Percentiles rank a stretch among this genome's conserved stretches.
Conservation (phyloP, 2,329 filamentous ascomycete species). For the Arthrobotrys conoides region DNA sequence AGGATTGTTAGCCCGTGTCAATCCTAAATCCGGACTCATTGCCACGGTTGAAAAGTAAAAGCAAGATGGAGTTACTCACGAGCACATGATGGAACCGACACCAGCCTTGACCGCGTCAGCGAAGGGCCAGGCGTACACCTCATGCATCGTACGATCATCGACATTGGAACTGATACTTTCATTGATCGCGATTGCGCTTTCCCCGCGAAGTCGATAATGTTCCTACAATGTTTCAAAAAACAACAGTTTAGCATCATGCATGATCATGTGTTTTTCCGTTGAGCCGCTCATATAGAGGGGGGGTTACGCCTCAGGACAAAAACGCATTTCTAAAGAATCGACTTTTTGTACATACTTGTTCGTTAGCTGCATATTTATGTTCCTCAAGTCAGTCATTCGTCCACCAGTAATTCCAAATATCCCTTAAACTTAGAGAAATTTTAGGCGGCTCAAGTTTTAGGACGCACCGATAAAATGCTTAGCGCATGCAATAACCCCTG, state of each 20-base stretch:
- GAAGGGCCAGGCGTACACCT: constrained; percentile 84
- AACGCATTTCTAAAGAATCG: constrained; percentile 47
- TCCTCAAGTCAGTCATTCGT: constrained; percentile 44
- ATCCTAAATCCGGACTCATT: constrained; percentile 51
- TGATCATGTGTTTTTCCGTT: constrained; percentile 25
- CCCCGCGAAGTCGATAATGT: constrained; percentile 55
- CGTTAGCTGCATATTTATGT: constrained; percentile 57
- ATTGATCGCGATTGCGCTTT: constrained; percentile 67
- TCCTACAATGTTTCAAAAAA: constrained; percentile 65
- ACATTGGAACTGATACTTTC: constrained; percentile 74
- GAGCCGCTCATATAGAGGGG: constrained; percentile 21
- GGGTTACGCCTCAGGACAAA: constrained; percentile 47
- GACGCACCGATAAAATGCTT: constrained; percentile 72
- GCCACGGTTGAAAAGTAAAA: constrained; percentile 33
- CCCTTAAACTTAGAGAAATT: constrained; percentile 17
- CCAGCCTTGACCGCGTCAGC: constrained; percentile 79
- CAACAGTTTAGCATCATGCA: constrained; percentile 24
- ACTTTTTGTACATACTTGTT: constrained; percentile 61
- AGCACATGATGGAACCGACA: constrained; percentile 74
- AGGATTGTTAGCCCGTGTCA: constrained; percentile 47
- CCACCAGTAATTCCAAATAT: constrained; percentile 55
- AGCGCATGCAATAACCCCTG: constrained; percentile 71
- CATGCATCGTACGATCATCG: constrained; percentile 81
- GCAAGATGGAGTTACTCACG: constrained; percentile 64
- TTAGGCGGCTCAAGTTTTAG: constrained; percentile 55